Evolutionary conservation across 176 grass and related monocot genomes (phyloP).

Genomic region (Themeda triandra): DNA sequence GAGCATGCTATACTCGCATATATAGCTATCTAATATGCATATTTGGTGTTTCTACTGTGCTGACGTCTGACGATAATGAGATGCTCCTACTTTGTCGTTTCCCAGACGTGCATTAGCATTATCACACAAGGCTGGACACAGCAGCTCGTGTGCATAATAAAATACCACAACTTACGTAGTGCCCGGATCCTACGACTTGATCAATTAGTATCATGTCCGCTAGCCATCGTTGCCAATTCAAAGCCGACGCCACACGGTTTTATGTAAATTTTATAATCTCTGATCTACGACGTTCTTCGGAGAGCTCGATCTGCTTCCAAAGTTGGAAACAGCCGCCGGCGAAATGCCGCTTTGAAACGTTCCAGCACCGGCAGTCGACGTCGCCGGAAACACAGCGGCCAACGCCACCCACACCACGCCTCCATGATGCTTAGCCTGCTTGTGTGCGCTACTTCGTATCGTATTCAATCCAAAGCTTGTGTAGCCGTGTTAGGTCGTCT

Average conservation of each 20-base stretch:
- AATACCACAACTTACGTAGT: neutral
- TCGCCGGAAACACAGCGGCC: neutral
- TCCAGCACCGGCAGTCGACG: too few species aligned
- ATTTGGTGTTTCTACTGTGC: neutral
- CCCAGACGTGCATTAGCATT: neutral
- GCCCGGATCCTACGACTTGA: neutral
- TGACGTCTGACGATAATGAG: neutral
- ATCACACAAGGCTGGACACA: neutral
- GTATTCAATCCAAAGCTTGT: neutral
- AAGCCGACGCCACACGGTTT: neutral
- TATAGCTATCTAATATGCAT: neutral
- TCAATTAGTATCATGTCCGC: neutral
- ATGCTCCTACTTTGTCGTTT: neutral
- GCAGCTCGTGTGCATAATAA: neutral
- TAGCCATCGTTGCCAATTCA: conserved; percentile 18
- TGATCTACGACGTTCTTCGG: neutral
- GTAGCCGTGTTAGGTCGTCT: too few species aligned
- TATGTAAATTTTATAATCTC: neutral
- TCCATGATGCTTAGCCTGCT: neutral
- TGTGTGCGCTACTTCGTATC: neutral
- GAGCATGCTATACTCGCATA: neutral
- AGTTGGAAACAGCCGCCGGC: neutral
- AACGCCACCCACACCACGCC: neutral
- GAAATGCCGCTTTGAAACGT: neutral
- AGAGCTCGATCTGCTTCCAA: neutral